These are phyloP conservation scores for Ophiostoma novo-ulmi DNA, from an alignment of 2,329 filamentous ascomycete genomes.

Conservation along the genomic window DNA sequence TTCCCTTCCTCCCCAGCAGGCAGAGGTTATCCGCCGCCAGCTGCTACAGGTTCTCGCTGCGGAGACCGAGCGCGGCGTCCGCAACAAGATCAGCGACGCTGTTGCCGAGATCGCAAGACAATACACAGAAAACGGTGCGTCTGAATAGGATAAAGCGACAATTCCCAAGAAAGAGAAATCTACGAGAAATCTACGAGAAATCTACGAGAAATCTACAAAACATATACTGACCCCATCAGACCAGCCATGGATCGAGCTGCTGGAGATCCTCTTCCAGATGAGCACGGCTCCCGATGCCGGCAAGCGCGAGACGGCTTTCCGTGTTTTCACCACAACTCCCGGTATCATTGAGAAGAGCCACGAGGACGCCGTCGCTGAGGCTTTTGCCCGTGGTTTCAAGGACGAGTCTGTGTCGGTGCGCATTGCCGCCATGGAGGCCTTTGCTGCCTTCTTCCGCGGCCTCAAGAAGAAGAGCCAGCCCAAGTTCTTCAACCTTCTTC, in stretches of 20 bases:
- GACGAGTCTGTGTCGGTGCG: constrained; percentile 81
- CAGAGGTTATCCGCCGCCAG: constrained; percentile 74
- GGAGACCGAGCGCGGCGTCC: constrained; percentile 68
- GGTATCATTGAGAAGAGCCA: constrained; percentile 95
- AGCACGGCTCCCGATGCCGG: constrained; percentile 80
- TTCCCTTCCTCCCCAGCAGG: constrained; percentile 67
- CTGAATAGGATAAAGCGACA: not conserved
- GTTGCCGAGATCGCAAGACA: constrained; percentile 92
- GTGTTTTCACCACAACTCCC: constrained; percentile 91
- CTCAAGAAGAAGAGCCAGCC: constrained; percentile 79
- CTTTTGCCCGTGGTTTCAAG: constrained; percentile 88
- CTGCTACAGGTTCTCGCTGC: constrained; percentile 69
- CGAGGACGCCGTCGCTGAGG: constrained; percentile 79
- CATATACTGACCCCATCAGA: constrained; percentile 43
- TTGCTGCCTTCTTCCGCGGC: constrained; percentile 90
- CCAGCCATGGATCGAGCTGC: constrained; percentile 82
- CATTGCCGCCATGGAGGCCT: constrained; percentile 92
- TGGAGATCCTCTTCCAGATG: constrained; percentile 78
- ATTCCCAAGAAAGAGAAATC: not conserved
- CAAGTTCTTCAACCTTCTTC: constrained; percentile 82
- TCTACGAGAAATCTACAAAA: not conserved
- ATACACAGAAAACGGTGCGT: constrained; percentile 84
- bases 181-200: not conserved
- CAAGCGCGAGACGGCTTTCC: constrained; percentile 86
- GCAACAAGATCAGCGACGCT: constrained; percentile 97